Percentiles rank a stretch among this genome's conserved stretches.
These are phyloP conservation scores for Phytophthora pseudosyringae DNA, from an alignment of 352 stramenopile species.

Conservation along the genomic window DNA sequence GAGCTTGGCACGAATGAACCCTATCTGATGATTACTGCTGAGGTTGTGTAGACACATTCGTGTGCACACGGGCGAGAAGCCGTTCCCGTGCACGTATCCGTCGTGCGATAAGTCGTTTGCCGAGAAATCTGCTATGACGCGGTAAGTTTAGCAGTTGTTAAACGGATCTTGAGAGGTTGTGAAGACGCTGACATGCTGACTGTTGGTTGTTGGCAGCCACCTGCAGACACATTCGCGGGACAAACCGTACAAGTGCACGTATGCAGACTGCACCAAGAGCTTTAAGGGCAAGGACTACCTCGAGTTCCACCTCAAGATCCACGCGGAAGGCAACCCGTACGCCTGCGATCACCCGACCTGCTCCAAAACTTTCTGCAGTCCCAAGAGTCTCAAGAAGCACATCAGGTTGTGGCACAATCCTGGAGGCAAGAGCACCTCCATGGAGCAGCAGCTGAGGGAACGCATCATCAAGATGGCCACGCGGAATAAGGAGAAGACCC, in stretches of 20 bases:
- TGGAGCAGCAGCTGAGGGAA: constrained; percentile 85
- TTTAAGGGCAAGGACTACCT: constrained; percentile 90
- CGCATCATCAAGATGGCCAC: constrained; percentile 89
- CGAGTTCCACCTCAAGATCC: constrained; percentile 88
- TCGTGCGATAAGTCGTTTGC: constrained; percentile 90
- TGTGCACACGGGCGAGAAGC: constrained; percentile 89
- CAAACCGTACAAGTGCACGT: constrained; percentile 89
- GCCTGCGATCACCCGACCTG: constrained; percentile 81
- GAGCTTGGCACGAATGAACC: constrained; percentile 9
- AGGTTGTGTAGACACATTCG: constrained; percentile 72
- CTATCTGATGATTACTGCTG: constrained; percentile 18
- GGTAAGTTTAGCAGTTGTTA: constrained; percentile 39
- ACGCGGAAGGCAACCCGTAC: constrained; percentile 82
- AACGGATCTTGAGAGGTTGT: constrained; percentile 25
- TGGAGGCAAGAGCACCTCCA: constrained; percentile 82
- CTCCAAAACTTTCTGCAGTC: constrained; percentile 86
- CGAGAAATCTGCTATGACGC: constrained; percentile 88
- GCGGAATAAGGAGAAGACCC: constrained; percentile 84
- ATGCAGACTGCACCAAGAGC: constrained; percentile 85
- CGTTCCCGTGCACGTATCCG: constrained; percentile 82
- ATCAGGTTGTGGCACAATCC: constrained; percentile 85
- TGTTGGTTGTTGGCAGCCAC: constrained; percentile 47
- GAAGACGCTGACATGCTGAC: constrained; percentile 5
- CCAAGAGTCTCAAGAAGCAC: constrained; percentile 87
- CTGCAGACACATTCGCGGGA: constrained; percentile 85